These are phyloP conservation scores for Botrytis galanthina DNA, from an alignment of 2,329 filamentous ascomycete species.

Conservation along the genomic window DNA sequence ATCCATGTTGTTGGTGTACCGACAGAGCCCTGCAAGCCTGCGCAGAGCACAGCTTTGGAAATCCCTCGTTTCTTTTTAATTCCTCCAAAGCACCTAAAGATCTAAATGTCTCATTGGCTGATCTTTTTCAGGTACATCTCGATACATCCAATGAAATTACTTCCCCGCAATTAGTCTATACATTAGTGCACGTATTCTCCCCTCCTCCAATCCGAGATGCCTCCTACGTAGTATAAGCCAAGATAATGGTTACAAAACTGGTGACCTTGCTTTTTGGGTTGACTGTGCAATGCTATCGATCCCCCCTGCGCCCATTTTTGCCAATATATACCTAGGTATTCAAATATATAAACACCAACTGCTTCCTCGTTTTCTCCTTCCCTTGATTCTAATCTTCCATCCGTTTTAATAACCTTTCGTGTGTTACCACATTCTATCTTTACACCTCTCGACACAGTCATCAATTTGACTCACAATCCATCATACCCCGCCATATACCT, in stretches of 20 bases:
- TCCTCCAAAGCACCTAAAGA: not conserved
- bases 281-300: not conserved
- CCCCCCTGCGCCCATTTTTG: not conserved
- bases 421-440: not conserved
- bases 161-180: not conserved
- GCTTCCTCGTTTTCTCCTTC: not conserved
- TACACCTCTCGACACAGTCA: not conserved
- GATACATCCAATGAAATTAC: not conserved
- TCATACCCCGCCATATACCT: not conserved
- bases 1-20: not conserved
- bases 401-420: not conserved
- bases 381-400: not conserved
- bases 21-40: not conserved
- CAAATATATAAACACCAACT: constrained; percentile 5
- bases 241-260: constrained; percentile 1
- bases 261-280: constrained; percentile 5
- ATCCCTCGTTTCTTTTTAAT: not conserved
- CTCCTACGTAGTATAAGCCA: not conserved
- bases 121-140: not conserved
- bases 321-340: not conserved
- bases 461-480: not conserved
- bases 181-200: not conserved
- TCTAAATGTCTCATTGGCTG: not conserved
- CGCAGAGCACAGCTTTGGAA: not conserved
- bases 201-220: not conserved